A percentile compares a stretch with the other conserved stretches of the same genome.
phyloP scores from a whole-genome alignment of 2,329 filamentous ascomycete species.

The Venturia nashicola region DNA sequence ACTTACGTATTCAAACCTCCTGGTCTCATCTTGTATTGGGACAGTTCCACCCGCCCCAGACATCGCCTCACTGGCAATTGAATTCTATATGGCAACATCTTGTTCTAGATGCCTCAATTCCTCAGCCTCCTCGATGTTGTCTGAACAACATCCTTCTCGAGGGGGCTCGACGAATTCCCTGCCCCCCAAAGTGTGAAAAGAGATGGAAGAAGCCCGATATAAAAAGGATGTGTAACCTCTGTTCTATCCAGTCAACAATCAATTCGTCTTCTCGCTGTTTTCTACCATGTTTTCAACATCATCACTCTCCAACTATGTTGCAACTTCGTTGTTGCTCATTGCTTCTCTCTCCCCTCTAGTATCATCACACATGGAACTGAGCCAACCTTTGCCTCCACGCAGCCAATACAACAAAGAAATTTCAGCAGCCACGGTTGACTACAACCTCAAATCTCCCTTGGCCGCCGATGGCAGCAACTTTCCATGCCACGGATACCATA shows the following conservation, averaged over 20 bases:
- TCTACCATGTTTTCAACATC: background rate
- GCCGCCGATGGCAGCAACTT: slow-evolving; percentile 50
- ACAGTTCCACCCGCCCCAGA: background rate
- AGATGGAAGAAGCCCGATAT: background rate
- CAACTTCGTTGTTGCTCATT: background rate
- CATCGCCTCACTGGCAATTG: background rate
- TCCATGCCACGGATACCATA: slow-evolving; percentile 48
- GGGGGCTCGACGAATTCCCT: background rate
- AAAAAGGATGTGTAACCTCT: background rate
- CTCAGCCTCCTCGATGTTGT: background rate
- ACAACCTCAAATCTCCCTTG: slow-evolving; percentile 39
- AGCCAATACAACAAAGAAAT: background rate
- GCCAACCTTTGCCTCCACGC: background rate
- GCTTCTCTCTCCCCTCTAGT: background rate
- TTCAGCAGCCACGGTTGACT: background rate
- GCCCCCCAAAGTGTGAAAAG: background rate
- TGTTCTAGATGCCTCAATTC: background rate
- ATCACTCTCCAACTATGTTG: background rate
- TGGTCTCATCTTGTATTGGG: background rate
- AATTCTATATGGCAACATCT: background rate
- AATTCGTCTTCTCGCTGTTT: background rate
- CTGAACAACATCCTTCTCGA: background rate
- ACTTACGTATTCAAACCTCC: background rate
- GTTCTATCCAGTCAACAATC: background rate
- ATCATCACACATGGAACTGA: slow-evolving; percentile 6